Evolutionary conservation across 108 stramenopile species (phyloP).

Genomic region (Nitzschia sp.): DNA sequence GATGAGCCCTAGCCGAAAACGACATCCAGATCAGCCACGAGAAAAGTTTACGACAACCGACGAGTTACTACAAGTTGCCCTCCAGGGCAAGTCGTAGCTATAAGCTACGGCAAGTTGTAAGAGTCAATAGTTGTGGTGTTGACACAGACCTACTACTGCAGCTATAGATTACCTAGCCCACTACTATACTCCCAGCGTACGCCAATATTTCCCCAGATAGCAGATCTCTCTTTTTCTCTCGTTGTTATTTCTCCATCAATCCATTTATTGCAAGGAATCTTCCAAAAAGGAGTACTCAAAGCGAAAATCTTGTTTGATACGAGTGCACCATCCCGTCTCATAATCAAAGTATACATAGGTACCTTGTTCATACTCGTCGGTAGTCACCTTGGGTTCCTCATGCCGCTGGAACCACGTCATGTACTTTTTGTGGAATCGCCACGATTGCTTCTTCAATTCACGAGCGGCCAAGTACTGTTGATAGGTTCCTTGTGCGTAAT

Average conservation of each 20-base stretch:
- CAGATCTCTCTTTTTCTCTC: no score
- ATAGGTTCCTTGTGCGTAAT: slow-evolving; percentile 97
- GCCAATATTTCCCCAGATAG: no score
- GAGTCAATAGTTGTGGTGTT: no score
- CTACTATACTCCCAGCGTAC: no score
- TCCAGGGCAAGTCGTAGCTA: no score
- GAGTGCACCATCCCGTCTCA: slow-evolving; percentile 97
- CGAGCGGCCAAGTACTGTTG: slow-evolving; percentile 98
- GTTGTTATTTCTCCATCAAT: no score
- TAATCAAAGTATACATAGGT: slow-evolving; percentile 99
- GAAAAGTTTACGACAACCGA: slow-evolving; percentile 25
- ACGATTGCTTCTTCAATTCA: slow-evolving; percentile 97
- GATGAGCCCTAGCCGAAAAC: slow-evolving; percentile 21
- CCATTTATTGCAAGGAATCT: slow-evolving; percentile 80
- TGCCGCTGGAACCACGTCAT: slow-evolving; percentile 99
- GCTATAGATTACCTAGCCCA: no score
- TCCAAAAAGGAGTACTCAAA: slow-evolving; percentile 98
- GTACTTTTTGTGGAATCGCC: slow-evolving; percentile 99
- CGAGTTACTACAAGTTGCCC: slow-evolving; percentile 22
- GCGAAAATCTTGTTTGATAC: slow-evolving; percentile 96
- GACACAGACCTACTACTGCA: no score
- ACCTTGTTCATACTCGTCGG: slow-evolving; percentile 98
- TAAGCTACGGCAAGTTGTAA: no score
- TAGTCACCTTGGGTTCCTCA: slow-evolving; percentile 94
- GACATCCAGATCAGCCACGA: slow-evolving; percentile 32